These are phyloP conservation scores for Echria macrotheca DNA, from an alignment of 495 filamentous ascomycete species.

Conservation along the genomic window DNA sequence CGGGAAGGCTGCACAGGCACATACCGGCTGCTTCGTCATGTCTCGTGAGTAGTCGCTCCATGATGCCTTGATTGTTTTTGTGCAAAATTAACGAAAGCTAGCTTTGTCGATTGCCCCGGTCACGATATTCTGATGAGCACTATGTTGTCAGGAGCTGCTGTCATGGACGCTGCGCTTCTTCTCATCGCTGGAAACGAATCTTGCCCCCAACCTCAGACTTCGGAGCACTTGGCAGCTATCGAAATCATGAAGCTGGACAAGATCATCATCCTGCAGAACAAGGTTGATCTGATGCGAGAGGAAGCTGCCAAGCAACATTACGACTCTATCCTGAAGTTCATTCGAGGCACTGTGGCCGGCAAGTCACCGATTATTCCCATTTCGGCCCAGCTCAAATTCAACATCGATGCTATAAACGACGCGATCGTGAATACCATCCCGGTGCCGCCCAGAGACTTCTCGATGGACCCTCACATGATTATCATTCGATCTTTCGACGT, in stretches of 20 bases:
- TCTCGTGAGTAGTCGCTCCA: conserved; percentile 58
- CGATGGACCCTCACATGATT: conserved; percentile 90
- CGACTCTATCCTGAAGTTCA: conserved; percentile 94
- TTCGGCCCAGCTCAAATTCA: conserved; percentile 98
- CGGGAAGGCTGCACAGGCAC: conserved; percentile 80
- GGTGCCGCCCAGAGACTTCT: conserved; percentile 83
- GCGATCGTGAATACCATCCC: conserved; percentile 89
- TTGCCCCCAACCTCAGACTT: conserved; percentile 97
- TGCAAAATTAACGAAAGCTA: conserved; percentile 29
- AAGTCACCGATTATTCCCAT: conserved; percentile 96
- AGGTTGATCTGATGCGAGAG: conserved; percentile 96
- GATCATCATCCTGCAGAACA: conserved; percentile 98
- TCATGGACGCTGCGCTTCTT: conserved; percentile 97
- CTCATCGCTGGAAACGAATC: conserved; percentile 98
- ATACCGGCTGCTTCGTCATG: conserved; percentile 80
- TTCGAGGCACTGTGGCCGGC: conserved; percentile 92
- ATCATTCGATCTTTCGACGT: conserved; percentile 98
- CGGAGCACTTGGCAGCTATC: conserved; percentile 95
- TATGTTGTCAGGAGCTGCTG: conserved; percentile 97
- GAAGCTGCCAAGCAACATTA: conserved; percentile 88
- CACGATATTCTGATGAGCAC: conserved; percentile 99
- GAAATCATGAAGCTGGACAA: conserved; percentile 99
- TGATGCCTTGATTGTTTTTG: neutral
- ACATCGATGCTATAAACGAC: conserved; percentile 97
- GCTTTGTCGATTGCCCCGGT: conserved; percentile 97